Percentiles rank a stretch among this genome's conserved stretches.
Conservation (phyloP, 805 yeast species). For the Candida patagonica region DNA sequence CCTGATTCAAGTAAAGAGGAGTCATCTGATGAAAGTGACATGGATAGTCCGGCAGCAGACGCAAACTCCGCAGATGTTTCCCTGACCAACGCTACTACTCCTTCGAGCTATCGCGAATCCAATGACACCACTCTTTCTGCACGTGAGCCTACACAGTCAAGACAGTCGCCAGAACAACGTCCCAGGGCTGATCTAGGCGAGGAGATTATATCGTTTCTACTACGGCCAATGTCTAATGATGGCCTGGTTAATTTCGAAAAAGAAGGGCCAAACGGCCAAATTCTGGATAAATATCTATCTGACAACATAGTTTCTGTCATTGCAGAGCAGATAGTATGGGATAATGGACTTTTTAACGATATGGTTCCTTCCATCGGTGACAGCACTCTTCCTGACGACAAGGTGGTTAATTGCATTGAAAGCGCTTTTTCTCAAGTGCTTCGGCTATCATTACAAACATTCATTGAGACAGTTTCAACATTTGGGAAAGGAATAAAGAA, state of each 20-base stretch:
- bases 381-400: constrained; percentile 9
- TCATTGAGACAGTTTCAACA: constrained; percentile 5
- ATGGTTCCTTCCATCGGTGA: constrained; percentile 11
- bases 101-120: background rate
- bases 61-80: background rate
- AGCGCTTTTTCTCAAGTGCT: constrained; percentile 11
- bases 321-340: constrained; percentile 31
- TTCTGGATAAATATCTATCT: background rate
- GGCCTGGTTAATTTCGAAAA: no score
- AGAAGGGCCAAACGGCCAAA: background rate
- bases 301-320: constrained; percentile 7
- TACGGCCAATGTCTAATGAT: background rate
- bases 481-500: background rate
- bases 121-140: background rate
- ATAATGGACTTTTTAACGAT: constrained; percentile 20
- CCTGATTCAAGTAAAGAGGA: constrained; percentile 15
- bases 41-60: background rate
- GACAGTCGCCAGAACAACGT: background rate
- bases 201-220: background rate
- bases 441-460: constrained; percentile 9
- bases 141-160: no score
- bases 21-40: constrained; percentile 15
- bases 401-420: constrained; percentile 8
- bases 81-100: background rate
- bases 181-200: background rate